Conservation (phyloP, 495 filamentous ascomycete genomes). For the Penicillium soppii region DNA sequence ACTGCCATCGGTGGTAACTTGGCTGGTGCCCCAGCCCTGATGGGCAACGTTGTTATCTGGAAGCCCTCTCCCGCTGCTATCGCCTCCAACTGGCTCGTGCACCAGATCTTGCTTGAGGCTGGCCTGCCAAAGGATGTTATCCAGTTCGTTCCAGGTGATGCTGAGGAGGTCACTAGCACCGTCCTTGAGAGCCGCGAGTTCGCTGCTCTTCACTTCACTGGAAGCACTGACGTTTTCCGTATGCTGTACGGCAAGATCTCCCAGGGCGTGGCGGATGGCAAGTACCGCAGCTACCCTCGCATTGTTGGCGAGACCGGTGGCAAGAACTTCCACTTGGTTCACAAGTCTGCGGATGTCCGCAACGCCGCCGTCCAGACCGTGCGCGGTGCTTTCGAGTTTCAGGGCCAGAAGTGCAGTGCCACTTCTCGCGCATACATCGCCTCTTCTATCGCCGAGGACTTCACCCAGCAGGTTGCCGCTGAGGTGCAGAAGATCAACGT, state of each 20-base stretch:
- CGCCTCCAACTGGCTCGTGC: constrained; percentile 73
- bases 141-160: constrained; percentile 80
- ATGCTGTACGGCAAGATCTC: constrained; percentile 75
- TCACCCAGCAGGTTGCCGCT: constrained; percentile 58
- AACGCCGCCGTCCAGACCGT: constrained; percentile 78
- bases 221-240: constrained; percentile 81
- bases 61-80: constrained; percentile 80
- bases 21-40: constrained; percentile 69
- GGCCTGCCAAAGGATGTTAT: constrained; percentile 78
- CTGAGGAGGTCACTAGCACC: constrained; percentile 70
- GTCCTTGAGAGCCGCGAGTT: constrained; percentile 70
- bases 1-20: constrained; percentile 84
- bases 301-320: constrained; percentile 85
- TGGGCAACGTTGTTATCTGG: constrained; percentile 88
- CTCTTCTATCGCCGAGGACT: constrained; percentile 65
- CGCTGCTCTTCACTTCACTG: constrained; percentile 79
- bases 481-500: constrained; percentile 67
- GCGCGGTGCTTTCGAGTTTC: constrained; percentile 81
- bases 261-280: constrained; percentile 65
- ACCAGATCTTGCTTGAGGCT: constrained; percentile 81
- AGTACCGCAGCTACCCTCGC: constrained; percentile 74
- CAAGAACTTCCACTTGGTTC: constrained; percentile 86
- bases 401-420: constrained; percentile 86
- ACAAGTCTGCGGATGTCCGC: constrained; percentile 68
- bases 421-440: constrained; percentile 76